Base-by-base conservation (phyloP, 441 rosid genomes). In the Lepidium campestre region DNA sequence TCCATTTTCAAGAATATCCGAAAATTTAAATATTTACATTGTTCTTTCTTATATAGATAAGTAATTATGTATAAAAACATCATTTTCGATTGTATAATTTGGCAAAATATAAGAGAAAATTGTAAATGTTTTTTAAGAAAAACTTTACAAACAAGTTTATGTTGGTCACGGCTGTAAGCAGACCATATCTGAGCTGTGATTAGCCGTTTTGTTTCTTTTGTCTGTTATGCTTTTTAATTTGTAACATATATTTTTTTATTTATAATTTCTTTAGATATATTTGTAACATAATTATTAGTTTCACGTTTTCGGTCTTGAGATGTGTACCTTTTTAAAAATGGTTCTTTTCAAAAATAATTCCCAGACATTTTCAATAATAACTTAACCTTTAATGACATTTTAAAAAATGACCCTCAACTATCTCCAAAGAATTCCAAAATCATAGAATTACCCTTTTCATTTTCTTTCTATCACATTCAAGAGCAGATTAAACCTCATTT, bases 181-280 rank as follows among this genome's bases (percentile, higher is more conserved):
- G 41, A 50, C 55, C 46, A 47, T 56, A 57, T 35, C 67, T 58
- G 50, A 72, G 76, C 67, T 72, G 76, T 66, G 17, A 22, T 73
- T 65, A 59, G 76, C 72, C 72, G 67, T 73, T 72, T 66, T 45
- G 57, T 59, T 72, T 65, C 67, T 40, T 17, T 65, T 23, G 41
- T 67, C 56, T 23, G 40, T 23, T 41, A 29, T 69, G 54, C 46
- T 50, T 63, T 62, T 58, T 50, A 3, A 47, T 40, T 46, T 39
- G 29, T 53, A 47, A 4, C 5, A 27, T 29, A 44, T 35, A 40
- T 29, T 11, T 15, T 1, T 35, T 7, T 53, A 42, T 44, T 50
- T 60, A 23, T 10, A 49, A 50, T 58, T 19, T 50, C 69, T 10
- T 62, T 25, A 35, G 17, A 42, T 14, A 32, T 5, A 13, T 54